phyloP scores from a whole-genome alignment of 2,329 filamentous ascomycete species.

The Calonectria pseudoreteaudii region DNA sequence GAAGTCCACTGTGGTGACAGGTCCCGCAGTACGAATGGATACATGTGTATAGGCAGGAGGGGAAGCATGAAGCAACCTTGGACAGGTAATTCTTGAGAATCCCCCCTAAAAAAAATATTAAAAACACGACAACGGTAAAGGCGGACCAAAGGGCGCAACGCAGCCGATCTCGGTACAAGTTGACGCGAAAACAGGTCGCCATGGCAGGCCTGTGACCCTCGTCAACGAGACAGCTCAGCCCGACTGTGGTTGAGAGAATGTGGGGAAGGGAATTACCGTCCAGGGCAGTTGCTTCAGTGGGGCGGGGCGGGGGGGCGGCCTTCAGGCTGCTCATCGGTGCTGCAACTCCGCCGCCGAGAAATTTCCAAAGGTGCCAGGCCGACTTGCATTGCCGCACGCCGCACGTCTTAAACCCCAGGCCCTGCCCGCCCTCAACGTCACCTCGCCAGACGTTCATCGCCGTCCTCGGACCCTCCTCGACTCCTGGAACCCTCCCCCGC shows the following conservation, averaged over 20 bases:
- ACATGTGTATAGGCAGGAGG: not conserved
- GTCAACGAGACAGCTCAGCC: not conserved
- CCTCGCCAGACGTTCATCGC: slow-evolving; percentile 15
- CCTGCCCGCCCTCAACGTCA: slow-evolving; percentile 3
- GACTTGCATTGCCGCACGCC: slow-evolving; percentile 33
- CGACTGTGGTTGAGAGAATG: not conserved
- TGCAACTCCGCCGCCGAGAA: slow-evolving; percentile 43
- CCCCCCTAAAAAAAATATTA: too few species aligned
- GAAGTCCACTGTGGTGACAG: slow-evolving; percentile 6
- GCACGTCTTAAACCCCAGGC: slow-evolving; percentile 32
- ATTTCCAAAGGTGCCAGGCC: slow-evolving; percentile 30
- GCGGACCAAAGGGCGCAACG: not conserved
- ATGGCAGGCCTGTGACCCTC: not conserved
- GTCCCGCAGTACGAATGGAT: not conserved
- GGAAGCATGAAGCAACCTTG: not conserved
- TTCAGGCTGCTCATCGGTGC: slow-evolving; percentile 34
- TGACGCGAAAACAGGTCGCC: not conserved
- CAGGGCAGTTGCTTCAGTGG: slow-evolving; percentile 4
- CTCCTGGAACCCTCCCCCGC: not conserved
- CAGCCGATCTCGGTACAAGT: slow-evolving; percentile 8
- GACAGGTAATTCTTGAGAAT: not conserved
- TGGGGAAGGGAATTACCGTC: not conserved
- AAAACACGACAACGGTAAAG: too few species aligned
- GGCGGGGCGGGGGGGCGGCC: not conserved
- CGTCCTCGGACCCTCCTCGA: not conserved